Conservation (phyloP, 106 monocot species). For the Dendrobium nobile region DNA sequence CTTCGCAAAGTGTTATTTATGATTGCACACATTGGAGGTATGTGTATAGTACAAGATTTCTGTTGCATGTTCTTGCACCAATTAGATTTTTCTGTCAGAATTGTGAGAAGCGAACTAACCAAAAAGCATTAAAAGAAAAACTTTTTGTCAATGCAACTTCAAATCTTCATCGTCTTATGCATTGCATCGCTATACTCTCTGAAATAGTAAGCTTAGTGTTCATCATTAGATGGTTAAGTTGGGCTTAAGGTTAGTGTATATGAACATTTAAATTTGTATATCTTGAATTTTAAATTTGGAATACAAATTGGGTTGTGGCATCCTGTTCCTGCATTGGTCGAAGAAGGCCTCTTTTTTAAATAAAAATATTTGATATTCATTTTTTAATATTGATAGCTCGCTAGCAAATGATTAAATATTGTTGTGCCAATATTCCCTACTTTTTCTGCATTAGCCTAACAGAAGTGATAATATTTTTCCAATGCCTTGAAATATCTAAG, state of each 20-base stretch:
- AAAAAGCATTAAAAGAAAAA: too few relatives aligned
- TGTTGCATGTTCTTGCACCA: too few relatives aligned
- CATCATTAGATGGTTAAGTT: background rate
- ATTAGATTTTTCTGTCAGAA: too few relatives aligned
- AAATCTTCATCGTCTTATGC: too few relatives aligned
- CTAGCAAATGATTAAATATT: background rate
- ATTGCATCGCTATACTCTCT: too few relatives aligned
- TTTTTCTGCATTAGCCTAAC: background rate
- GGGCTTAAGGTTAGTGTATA: background rate
- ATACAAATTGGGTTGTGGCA: background rate
- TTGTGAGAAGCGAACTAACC: too few relatives aligned
- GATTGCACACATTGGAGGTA: too few relatives aligned
- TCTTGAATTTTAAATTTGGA: background rate
- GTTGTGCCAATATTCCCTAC: background rate
- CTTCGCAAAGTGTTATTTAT: too few relatives aligned
- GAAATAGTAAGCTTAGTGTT: background rate
- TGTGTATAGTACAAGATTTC: too few relatives aligned
- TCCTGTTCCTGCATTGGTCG: background rate
- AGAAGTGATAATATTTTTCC: background rate
- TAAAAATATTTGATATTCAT: background rate
- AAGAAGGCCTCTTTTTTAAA: background rate
- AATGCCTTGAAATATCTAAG: slow-evolving; percentile 10
- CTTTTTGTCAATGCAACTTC: too few relatives aligned
- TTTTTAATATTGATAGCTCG: background rate
- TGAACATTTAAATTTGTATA: background rate